Base-by-base conservation (phyloP, 75 land plant genomes). In the Azolla pinnata region DNA sequence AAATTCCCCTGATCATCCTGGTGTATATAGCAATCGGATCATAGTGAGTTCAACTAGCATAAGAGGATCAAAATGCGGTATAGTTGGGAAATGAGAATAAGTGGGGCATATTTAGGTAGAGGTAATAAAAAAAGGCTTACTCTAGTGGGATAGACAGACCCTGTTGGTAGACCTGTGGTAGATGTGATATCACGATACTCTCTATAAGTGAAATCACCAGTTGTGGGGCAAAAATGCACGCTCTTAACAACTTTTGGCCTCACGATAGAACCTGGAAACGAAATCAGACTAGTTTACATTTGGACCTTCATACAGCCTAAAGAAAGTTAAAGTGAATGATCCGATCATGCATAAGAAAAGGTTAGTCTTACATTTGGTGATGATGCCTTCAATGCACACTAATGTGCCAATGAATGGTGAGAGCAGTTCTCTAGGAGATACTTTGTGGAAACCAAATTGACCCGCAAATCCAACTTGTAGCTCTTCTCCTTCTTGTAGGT, bases 191-290 rank as follows among this genome's bases (percentile, higher is more conserved):
- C 99, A 63, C 99, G 73, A 40, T 95, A 95, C 50, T 95, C 99
- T 40, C 99, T 83, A 23, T 60, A 8, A 0, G 71, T 77, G 32
- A 90, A 90, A 31, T 61, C 60, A 40, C 68, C 79, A 25, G 91
- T 86, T 10, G 69, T 57, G 25, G 99, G 97, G 66, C 99, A 95
- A 34, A 65, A 95, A 54, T 95, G 99, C 27, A 95, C 97, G 69
- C 99, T 95, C 70, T 95, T 95, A 0, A 89, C 96, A 67, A 95
- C 99, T 64, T 95, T 95, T 19, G 99, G 99, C 61, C 99, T 75
- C 17, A 95, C 99, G 51, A 95, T 75, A 53, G 99, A 95, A 68
- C 99, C 99, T 95, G 74, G 0, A 55, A 35, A 24, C 25, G 14
- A 25, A 29, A 64, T 9, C 10, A 32, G 29, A 25, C 19, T 20